Evolutionary conservation across 2,329 filamentous ascomycete species (phyloP).

Genomic region (Scedosporium minutisporum): DNA sequence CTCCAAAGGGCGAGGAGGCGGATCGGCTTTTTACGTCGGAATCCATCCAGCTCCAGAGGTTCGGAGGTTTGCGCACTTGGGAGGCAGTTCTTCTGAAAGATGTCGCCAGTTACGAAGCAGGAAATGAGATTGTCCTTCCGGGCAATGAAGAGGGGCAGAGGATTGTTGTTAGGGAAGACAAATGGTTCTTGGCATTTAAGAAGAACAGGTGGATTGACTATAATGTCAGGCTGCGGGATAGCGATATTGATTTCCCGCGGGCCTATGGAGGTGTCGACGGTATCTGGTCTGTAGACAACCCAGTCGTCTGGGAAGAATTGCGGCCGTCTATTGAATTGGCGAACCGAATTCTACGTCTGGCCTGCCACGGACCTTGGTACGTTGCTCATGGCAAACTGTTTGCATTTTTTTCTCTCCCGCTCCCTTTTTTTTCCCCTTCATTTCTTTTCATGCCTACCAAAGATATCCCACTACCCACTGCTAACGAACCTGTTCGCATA

Average conservation of each 20-base stretch:
- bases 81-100: slow-evolving; percentile 8
- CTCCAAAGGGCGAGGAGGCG: not conserved
- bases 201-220: slow-evolving; percentile 9
- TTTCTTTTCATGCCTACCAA: not conserved
- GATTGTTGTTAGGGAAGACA: slow-evolving; percentile 3
- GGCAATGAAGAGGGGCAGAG: not conserved
- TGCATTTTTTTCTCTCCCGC: no score
- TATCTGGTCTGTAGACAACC: slow-evolving; percentile 8
- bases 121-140: not conserved
- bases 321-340: slow-evolving; percentile 9
- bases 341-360: slow-evolving; percentile 7
- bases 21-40: slow-evolving; percentile 9
- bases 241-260: not conserved
- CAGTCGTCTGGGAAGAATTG: slow-evolving; percentile 7
- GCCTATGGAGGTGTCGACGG: not conserved
- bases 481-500: not conserved
- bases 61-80: slow-evolving; percentile 8
- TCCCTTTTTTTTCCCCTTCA: not conserved
- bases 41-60: not conserved
- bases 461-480: not conserved
- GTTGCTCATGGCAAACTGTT: not conserved
- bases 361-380: slow-evolving; percentile 7
- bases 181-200: slow-evolving; percentile 9
- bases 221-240: not conserved
- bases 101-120: not conserved